Conservation (phyloP, 1,284 basidiomycete genomes). For the Schizophyllum commune region DNA sequence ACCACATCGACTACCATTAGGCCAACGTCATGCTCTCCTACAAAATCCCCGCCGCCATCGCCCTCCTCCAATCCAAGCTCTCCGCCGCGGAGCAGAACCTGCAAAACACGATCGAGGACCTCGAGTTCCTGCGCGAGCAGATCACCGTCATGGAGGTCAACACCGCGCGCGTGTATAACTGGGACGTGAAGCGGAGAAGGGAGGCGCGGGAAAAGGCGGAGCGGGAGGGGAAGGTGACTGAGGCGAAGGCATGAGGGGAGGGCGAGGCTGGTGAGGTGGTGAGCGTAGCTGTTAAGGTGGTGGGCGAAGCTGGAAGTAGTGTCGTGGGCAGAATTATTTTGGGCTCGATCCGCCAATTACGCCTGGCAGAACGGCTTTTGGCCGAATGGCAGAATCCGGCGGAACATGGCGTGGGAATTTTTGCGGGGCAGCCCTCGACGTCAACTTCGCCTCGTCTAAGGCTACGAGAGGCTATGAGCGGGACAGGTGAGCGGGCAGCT, state of each 20-base stretch:
- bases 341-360: too few relatives aligned
- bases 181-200: constrained; percentile 83
- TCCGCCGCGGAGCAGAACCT: constrained; percentile 64
- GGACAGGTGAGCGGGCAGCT: too few relatives aligned
- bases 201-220: constrained; percentile 44
- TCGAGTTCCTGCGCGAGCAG: constrained; percentile 93
- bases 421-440: too few relatives aligned
- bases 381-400: too few relatives aligned
- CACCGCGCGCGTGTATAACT: constrained; percentile 94
- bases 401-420: too few relatives aligned
- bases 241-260: background rate
- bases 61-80: constrained; percentile 77
- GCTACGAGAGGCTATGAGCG: too few relatives aligned
- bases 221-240: background rate
- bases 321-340: too few relatives aligned
- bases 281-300: too few relatives aligned
- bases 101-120: constrained; percentile 73
- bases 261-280: too few relatives aligned
- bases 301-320: too few relatives aligned
- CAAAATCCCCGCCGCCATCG: constrained; percentile 75
- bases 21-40: constrained; percentile 99
- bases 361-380: too few relatives aligned
- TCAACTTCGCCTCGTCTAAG: too few relatives aligned
- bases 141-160: constrained; percentile 98
- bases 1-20: constrained; percentile 29